phyloP scores from a whole-genome alignment of 805 yeast genomes.

The Saccharomycopsis schoenii region DNA sequence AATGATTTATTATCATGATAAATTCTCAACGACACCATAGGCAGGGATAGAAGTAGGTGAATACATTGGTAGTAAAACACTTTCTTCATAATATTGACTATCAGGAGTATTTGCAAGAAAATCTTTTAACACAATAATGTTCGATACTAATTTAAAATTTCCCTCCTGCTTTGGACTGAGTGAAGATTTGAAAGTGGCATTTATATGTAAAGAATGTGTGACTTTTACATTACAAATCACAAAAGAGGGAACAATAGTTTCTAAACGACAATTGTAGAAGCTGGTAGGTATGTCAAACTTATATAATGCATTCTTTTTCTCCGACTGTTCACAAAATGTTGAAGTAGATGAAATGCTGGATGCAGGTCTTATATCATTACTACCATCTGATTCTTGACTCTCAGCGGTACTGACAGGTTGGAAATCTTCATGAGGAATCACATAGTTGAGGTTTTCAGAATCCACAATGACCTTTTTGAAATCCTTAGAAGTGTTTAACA shows the following conservation, averaged over 20 bases:
- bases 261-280: slow-evolving; percentile 4
- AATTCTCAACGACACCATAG: not conserved
- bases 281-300: slow-evolving; percentile 8
- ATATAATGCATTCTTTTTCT: not conserved
- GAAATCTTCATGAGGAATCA: slow-evolving; percentile 12
- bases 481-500: slow-evolving; percentile 7
- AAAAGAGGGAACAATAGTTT: slow-evolving; percentile 13
- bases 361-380: not conserved
- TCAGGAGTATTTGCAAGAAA: not conserved
- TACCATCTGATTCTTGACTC: slow-evolving; percentile 2
- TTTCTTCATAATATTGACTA: not conserved
- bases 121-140: slow-evolving; percentile 12
- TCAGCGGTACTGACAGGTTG: not conserved
- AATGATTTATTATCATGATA: not conserved
- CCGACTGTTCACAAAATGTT: not conserved
- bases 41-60: not conserved
- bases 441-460: slow-evolving; percentile 3
- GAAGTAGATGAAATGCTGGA: not conserved
- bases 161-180: slow-evolving; percentile 9
- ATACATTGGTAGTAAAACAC: not conserved
- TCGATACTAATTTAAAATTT: slow-evolving; percentile 7
- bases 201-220: slow-evolving; percentile 11
- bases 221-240: slow-evolving; percentile 13
- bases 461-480: slow-evolving; percentile 9
- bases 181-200: slow-evolving; percentile 9